phyloP scores from a whole-genome alignment of 1,284 basidiomycete species.

The Cryptococcus deneoformans region DNA sequence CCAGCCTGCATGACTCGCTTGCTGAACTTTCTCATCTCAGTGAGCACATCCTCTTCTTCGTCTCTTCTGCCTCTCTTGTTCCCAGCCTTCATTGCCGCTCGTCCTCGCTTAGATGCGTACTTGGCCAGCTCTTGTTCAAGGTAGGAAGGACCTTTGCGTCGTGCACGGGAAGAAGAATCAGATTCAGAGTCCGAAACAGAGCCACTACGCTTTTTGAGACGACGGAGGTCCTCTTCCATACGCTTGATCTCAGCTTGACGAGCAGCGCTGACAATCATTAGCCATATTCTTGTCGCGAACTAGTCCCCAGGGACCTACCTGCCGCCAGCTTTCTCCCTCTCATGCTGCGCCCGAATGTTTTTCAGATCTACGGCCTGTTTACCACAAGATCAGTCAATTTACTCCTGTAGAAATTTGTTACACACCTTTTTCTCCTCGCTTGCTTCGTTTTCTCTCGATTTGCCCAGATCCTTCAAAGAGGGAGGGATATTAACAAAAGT shows the following conservation, averaged over 20 bases:
- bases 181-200: constrained; percentile 43
- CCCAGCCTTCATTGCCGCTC: constrained; percentile 53
- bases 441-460: constrained; percentile 41
- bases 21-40: constrained; percentile 67
- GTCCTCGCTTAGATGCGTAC: constrained; percentile 65
- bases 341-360: constrained; percentile 70
- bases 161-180: constrained; percentile 26
- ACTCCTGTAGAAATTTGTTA: background rate
- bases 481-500: constrained; percentile 27
- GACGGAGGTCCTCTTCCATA: constrained; percentile 83
- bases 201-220: constrained; percentile 54
- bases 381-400: constrained; percentile 3
- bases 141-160: constrained; percentile 60
- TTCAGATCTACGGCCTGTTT: constrained; percentile 55
- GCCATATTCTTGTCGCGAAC: background rate
- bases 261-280: constrained; percentile 53
- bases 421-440: constrained; percentile 43
- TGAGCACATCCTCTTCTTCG: constrained; percentile 69
- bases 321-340: constrained; percentile 60
- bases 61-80: constrained; percentile 52
- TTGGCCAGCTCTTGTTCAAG: constrained; percentile 75
- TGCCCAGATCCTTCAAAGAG: constrained; percentile 23
- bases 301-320: constrained; percentile 50
- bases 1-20: constrained; percentile 55
- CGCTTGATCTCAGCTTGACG: constrained; percentile 76